Conservation (phyloP, 1,139 yeast species). For the Candida sp. region DNA sequence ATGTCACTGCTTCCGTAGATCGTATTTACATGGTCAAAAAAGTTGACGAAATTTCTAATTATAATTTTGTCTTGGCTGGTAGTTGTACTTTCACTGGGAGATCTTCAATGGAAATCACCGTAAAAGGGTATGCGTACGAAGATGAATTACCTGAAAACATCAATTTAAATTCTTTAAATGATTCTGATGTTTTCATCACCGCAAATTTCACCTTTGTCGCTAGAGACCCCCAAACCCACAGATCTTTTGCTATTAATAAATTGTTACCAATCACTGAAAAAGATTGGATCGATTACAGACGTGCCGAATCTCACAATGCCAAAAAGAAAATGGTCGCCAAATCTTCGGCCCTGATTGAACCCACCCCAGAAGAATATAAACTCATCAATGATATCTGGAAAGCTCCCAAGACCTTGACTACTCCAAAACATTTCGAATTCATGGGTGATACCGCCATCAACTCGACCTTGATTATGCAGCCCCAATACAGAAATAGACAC, state of each 20-base stretch:
- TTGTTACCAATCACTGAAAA: conserved; percentile 68
- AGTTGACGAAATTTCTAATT: conserved; percentile 72
- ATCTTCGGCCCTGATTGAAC: conserved; percentile 59
- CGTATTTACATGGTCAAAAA: conserved; percentile 85
- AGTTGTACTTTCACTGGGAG: conserved; percentile 92
- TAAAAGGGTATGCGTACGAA: conserved; percentile 78
- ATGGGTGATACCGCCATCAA: conserved; percentile 71
- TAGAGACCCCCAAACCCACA: conserved; percentile 85
- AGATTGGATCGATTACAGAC: conserved; percentile 80
- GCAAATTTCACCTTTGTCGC: conserved; percentile 97
- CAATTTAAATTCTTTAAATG: conserved; percentile 46
- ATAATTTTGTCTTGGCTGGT: conserved; percentile 81
- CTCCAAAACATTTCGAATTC: conserved; percentile 47
- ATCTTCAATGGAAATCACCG: conserved; percentile 93
- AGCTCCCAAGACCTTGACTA: conserved; percentile 45
- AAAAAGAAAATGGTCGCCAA: conserved; percentile 78
- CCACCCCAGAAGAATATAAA: conserved; percentile 66
- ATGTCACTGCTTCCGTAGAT: conserved; percentile 93
- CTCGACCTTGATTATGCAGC: conserved; percentile 90
- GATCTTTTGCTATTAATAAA: conserved; percentile 80
- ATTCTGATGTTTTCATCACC: conserved; percentile 57
- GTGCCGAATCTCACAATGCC: conserved; percentile 88
- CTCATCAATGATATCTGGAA: conserved; percentile 79
- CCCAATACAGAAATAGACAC: conserved; percentile 92
- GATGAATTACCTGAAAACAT: conserved; percentile 38